A percentile compares a stretch with the other conserved stretches of the same genome.
phyloP scores from a whole-genome alignment of 768 basidiomycete genomes.

The Tricholoma terreum region DNA sequence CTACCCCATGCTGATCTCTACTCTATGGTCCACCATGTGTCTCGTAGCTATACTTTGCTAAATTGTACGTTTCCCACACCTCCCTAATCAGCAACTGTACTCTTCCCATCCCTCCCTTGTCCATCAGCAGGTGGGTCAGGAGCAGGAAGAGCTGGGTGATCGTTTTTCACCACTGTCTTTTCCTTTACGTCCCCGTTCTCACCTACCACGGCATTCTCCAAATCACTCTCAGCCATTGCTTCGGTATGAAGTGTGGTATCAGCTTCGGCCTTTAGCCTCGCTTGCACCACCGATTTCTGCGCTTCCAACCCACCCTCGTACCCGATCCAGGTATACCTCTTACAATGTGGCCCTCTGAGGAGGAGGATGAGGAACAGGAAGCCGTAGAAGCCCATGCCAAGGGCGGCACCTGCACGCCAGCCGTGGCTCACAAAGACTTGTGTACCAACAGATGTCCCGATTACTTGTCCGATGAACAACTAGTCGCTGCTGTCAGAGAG shows the following conservation, averaged over 20 bases:
- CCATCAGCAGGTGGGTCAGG: neutral
- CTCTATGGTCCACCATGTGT: too few species aligned
- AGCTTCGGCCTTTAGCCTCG: neutral
- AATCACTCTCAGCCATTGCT: neutral
- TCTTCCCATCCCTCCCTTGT: neutral
- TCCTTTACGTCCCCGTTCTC: neutral
- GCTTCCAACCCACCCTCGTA: slow-evolving; percentile 55
- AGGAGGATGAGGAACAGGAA: slow-evolving; percentile 57
- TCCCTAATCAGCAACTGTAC: neutral
- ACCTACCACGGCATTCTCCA: neutral
- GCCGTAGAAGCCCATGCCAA: slow-evolving; percentile 57
- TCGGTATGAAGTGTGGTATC: neutral
- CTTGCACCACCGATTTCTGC: slow-evolving; percentile 36
- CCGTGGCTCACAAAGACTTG: slow-evolving; percentile 65
- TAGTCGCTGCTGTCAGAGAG: slow-evolving; percentile 7
- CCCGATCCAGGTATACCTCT: slow-evolving; percentile 60
- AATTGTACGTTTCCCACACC: too few species aligned
- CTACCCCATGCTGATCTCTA: too few species aligned
- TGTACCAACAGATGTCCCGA: slow-evolving; percentile 75
- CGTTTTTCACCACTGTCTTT: neutral
- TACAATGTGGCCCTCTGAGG: slow-evolving; percentile 64
- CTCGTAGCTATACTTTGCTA: too few species aligned
- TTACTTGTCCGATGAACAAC: slow-evolving; percentile 77
- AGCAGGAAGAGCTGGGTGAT: neutral
- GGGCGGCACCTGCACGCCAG: slow-evolving; percentile 65